phyloP scores from a whole-genome alignment of 1,139 yeast species.

The Nakaseomyces delphensis region DNA sequence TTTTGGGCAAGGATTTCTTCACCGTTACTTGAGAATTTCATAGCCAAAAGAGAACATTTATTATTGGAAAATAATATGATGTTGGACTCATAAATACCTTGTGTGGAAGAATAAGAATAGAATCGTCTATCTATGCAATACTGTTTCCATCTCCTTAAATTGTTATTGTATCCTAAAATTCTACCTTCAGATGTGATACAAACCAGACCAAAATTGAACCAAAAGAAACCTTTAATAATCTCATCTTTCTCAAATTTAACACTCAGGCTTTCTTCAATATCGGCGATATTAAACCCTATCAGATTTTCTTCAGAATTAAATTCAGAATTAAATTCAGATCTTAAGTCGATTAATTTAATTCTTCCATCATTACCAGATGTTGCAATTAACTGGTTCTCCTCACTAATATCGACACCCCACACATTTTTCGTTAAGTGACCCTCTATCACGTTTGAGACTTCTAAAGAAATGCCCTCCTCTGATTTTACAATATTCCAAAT shows the following conservation, averaged over 20 bases:
- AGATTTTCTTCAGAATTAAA: slow-evolving; percentile 26
- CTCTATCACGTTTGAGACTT: slow-evolving; percentile 42
- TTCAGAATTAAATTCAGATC: slow-evolving; percentile 22
- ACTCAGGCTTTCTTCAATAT: slow-evolving; percentile 31
- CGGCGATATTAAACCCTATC: slow-evolving; percentile 30
- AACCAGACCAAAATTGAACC: slow-evolving; percentile 40
- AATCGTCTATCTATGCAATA: slow-evolving; percentile 33
- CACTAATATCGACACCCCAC: slow-evolving; percentile 70
- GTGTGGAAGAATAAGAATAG: slow-evolving; percentile 44
- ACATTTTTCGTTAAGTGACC: slow-evolving; percentile 80
- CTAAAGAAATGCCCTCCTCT: slow-evolving; percentile 29
- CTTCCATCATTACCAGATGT: slow-evolving; percentile 92
- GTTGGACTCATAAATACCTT: slow-evolving; percentile 37
- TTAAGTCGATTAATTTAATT: slow-evolving; percentile 52
- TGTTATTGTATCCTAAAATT: slow-evolving; percentile 34
- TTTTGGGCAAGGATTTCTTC: slow-evolving; percentile 15
- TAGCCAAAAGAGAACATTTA: slow-evolving; percentile 43
- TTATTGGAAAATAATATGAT: slow-evolving; percentile 44
- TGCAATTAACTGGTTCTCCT: slow-evolving; percentile 41
- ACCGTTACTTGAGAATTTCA: slow-evolving; percentile 35
- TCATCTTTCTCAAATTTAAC: slow-evolving; percentile 40
- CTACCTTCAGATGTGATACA: slow-evolving; percentile 59
- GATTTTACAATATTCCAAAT: slow-evolving; percentile 47
- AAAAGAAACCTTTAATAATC: slow-evolving; percentile 52
- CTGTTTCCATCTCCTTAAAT: slow-evolving; percentile 31